phyloP scores from a whole-genome alignment of 2,329 filamentous ascomycete genomes.

The Cladophialophora immunda region DNA sequence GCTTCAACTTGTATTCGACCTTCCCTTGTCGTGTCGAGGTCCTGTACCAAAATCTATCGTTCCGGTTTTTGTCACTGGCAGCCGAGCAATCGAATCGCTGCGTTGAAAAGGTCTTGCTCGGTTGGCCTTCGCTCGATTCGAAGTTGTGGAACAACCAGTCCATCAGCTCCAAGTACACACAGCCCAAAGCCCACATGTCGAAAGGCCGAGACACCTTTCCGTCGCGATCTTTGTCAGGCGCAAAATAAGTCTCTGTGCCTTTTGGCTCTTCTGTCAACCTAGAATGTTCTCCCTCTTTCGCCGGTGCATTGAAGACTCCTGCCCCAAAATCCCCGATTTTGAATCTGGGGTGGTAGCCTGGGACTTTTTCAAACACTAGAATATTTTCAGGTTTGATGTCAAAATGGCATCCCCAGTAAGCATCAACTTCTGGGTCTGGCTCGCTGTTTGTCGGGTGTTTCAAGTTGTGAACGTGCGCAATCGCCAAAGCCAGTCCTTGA shows the following conservation, averaged over 20 bases:
- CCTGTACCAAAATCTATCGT: neutral
- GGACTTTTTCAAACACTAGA: neutral
- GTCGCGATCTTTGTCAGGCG: too few species aligned
- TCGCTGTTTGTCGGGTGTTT: neutral
- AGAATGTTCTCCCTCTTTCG: neutral
- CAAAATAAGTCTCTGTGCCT: neutral
- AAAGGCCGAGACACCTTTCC: too few species aligned
- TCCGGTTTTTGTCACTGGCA: too few species aligned
- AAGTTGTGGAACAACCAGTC: too few species aligned
- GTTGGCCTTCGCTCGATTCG: too few species aligned
- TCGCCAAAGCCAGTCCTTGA: neutral
- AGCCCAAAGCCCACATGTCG: too few species aligned
- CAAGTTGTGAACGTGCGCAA: neutral
- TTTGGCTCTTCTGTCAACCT: neutral
- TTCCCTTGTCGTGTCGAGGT: neutral
- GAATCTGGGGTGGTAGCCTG: neutral
- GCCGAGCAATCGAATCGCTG: too few species aligned
- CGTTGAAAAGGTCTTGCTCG: too few species aligned
- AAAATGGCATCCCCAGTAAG: neutral
- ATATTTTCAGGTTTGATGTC: neutral
- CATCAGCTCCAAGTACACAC: too few species aligned
- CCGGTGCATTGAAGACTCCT: neutral
- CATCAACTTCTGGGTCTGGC: neutral
- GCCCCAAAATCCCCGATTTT: neutral
- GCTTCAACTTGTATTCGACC: neutral